These are phyloP conservation scores for Apiotrichum mycotoxinovorans DNA, from an alignment of 1,284 basidiomycete species.

Conservation along the genomic window DNA sequence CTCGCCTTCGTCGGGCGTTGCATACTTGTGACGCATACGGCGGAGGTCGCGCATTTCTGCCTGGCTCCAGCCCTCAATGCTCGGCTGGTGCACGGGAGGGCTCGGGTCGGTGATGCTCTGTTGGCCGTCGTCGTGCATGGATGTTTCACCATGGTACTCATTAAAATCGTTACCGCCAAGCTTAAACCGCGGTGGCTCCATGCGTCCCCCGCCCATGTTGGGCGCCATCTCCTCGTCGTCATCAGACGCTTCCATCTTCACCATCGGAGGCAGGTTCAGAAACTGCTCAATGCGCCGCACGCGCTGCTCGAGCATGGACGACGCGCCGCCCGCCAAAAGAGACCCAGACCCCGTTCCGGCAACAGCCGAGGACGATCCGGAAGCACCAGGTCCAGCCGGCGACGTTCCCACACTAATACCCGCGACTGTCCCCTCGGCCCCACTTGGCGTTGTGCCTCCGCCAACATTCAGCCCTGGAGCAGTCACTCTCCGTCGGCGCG, in stretches of 20 bases:
- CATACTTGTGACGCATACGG: conserved; percentile 22
- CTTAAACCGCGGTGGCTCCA: conserved; percentile 24
- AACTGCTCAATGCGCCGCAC: conserved; percentile 21
- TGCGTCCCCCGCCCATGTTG: not conserved
- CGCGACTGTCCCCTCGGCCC: not conserved
- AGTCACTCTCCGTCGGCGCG: conserved; percentile 4
- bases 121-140: conserved; percentile 20
- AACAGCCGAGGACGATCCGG: not conserved
- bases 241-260: not conserved
- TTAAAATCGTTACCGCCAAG: conserved; percentile 18
- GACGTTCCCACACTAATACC: not conserved
- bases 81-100: not conserved
- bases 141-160: conserved; percentile 22
- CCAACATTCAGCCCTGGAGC: not conserved
- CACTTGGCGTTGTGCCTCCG: not conserved
- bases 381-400: not conserved
- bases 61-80: conserved; percentile 11
- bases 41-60: conserved; percentile 19
- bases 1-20: conserved; percentile 24
- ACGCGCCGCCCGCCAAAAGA: not conserved
- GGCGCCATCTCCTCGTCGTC: not conserved
- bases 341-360: not conserved
- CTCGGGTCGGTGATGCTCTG: not conserved
- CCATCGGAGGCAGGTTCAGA: conserved; percentile 15
- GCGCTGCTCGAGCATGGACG: conserved; percentile 13